Base-by-base conservation (phyloP, 345 rosid genomes). In the Salix dunnii region DNA sequence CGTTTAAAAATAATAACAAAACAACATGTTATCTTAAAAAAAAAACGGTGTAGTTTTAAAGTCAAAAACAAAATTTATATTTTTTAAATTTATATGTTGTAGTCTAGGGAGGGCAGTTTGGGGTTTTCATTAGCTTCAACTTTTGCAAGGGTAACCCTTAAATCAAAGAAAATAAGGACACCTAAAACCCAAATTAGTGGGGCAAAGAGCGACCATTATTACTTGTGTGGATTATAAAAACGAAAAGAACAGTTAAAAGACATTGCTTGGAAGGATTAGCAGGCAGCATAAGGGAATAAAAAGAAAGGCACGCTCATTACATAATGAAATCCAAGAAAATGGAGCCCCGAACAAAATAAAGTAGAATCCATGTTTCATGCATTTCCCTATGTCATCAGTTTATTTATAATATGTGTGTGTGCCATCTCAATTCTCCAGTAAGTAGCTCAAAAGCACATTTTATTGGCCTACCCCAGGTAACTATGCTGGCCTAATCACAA, bases 401-500 rank as follows among this genome's bases (percentile, higher is more conserved):
- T n/a, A n/a, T n/a, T 33, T 33, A 33, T 33, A 33, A 33, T 33
- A 33, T 33, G 36, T 33, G 35, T 33, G 35, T 33, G 36, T 72
- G 38, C n/a, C n/a, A 11, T 48, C 23, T 33, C 77, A 67, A 30
- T 51, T 35, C 30, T 23, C 81, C 72, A 74, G 46, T 67, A 66
- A 69, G 20, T 25, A 51, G 23, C 12, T n/a, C 31, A 62, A 58
- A 31, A 23, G 13, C 72, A 66, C 73, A 31, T 18, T 35, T 28
- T 38, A 27, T 76, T 55, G 83, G 43, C 80, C 85, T 80, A 76
- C 78, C 72, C 25, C 11, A 0, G 30, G 6, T 40, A 21, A 58
- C 72, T 71, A 74, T 35, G 79, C 42, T 51, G 68, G 80, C 86
- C 79, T 33, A 77, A 68, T 74, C 82, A 60, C 67, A 18, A 31